These are phyloP conservation scores for Xylariales sp. DNA, from an alignment of 2,329 filamentous ascomycete genomes.

Conservation along the genomic window DNA sequence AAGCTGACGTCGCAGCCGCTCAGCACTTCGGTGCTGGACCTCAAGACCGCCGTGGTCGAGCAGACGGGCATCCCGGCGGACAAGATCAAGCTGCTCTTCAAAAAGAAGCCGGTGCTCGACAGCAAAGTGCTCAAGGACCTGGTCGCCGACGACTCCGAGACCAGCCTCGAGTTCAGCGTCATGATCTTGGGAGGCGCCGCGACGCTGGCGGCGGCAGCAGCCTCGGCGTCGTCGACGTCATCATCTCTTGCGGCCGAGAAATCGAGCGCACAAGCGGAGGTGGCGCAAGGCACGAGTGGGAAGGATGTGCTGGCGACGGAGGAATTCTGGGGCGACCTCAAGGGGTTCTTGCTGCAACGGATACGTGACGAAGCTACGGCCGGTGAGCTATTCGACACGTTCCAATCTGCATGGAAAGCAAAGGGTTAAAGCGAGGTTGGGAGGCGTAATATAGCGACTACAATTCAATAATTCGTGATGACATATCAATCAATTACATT, in stretches of 20 bases:
- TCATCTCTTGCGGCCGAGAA: no score
- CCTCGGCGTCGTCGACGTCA: conserved; percentile 38
- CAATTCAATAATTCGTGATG: no score
- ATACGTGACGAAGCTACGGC: conserved; percentile 67
- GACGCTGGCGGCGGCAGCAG: conserved; percentile 28
- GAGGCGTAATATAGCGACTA: no score
- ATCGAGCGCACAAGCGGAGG: conserved; percentile 31
- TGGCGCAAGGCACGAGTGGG: conserved; percentile 50
- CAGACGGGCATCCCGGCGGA: conserved; percentile 61
- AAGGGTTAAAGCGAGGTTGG: conserved; percentile 28
- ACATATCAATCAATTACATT: no score
- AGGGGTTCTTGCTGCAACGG: conserved; percentile 74
- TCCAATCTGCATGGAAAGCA: conserved; percentile 66
- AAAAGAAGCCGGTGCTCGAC: conserved; percentile 81
- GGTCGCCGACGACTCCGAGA: conserved; percentile 48
- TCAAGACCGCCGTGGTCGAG: conserved; percentile 66
- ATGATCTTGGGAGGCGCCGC: conserved; percentile 79
- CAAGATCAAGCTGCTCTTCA: conserved; percentile 81
- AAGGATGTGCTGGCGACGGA: conserved; percentile 60
- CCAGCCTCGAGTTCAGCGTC: conserved; percentile 68
- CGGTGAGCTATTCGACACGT: conserved; percentile 59
- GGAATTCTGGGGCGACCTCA: conserved; percentile 83
- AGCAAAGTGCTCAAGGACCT: conserved; percentile 74
- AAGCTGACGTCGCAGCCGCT: conserved; percentile 58
- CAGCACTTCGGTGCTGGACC: conserved; percentile 70